These are phyloP conservation scores for Lactuca saligna DNA, from an alignment of 129 eudicot genomes.

Conservation along the genomic window DNA sequence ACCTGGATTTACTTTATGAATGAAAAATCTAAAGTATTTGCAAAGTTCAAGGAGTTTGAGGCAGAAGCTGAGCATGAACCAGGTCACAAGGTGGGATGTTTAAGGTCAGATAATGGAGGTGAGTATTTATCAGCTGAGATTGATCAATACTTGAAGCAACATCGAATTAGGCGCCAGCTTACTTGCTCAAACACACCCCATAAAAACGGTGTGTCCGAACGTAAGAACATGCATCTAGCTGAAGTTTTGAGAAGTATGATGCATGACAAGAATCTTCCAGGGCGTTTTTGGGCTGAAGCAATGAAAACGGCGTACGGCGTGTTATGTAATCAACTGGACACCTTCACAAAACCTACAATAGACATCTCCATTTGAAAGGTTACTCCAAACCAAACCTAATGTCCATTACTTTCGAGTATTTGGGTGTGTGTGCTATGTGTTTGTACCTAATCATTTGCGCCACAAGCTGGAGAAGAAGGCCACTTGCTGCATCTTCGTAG, in stretches of 20 bases:
- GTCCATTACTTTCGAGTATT: not conserved
- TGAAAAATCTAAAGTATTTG: not conserved
- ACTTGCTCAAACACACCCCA: not conserved
- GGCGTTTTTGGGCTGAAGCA: not conserved
- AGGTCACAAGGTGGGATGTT: not conserved
- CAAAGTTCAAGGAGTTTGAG: not conserved
- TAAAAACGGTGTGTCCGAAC: not conserved
- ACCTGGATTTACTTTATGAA: constrained; percentile 2
- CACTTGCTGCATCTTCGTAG: too few relatives aligned
- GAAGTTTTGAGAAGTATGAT: not conserved
- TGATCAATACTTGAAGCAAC: not conserved
- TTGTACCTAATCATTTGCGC: too few relatives aligned
- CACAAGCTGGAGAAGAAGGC: too few relatives aligned
- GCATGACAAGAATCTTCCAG: not conserved
- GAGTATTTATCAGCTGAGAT: not conserved
- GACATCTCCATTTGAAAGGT: not conserved
- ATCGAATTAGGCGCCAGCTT: not conserved
- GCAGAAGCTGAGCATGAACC: not conserved
- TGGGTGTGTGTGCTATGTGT: too few relatives aligned
- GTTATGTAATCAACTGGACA: not conserved
- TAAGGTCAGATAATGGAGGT: not conserved
- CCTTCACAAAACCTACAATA: not conserved
- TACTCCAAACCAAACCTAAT: not conserved
- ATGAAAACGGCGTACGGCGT: too few relatives aligned
- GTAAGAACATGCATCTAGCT: not conserved